Evolutionary conservation across 768 basidiomycete genomes (phyloP), one percentile per base, ranked within the genome.

Genomic region (Lepiota venenata): DNA sequence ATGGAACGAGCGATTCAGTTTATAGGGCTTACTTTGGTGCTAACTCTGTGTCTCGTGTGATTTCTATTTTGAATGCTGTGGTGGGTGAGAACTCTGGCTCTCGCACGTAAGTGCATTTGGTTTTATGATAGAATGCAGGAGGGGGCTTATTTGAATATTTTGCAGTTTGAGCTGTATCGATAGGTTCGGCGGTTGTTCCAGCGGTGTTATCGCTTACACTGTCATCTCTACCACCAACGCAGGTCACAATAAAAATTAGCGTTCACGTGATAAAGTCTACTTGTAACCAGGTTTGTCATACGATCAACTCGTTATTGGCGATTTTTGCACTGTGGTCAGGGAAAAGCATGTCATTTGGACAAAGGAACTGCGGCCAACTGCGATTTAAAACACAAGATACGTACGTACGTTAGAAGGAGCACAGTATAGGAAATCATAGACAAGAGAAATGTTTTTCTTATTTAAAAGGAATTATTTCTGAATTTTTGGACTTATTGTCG

Each of bases 171-270:
- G 64, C 66, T 79, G 77, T 63, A 58, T 58, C 25, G 78, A 78
- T 58, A 56, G 64, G n/a, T 71, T 66, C 53, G 64, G 65, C 37
- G 72, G 60, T 16, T 76, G 75, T 65, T 51, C 47, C 22, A 59
- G 63, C 47, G 73, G 73, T 58, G 72, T 76, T 48, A 74, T 78
- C 50, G 76, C 75, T 3, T 78, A 79, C 67, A 77, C 75, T 20
- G 62, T 71, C 52, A 72, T 67, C 43, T 50, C 74, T n/a, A 71
- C 75, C n/a, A 77, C 74, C 55, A 74, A 77, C 63, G 72, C 73
- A 39, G 36, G 68, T 61, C 16, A 16, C 35, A 14, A n/a, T 20
- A 16, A 32, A 32, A 32, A 32, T 11, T n/a, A n/a, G n/a, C n/a
- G n/a, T n/a, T n/a, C n/a, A n/a, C n/a, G 32, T 9, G 10, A 11